Percentiles rank a stretch among this genome's conserved stretches.
phyloP scores from a whole-genome alignment of 306 rosid genomes.

The Castanospermum australe region DNA sequence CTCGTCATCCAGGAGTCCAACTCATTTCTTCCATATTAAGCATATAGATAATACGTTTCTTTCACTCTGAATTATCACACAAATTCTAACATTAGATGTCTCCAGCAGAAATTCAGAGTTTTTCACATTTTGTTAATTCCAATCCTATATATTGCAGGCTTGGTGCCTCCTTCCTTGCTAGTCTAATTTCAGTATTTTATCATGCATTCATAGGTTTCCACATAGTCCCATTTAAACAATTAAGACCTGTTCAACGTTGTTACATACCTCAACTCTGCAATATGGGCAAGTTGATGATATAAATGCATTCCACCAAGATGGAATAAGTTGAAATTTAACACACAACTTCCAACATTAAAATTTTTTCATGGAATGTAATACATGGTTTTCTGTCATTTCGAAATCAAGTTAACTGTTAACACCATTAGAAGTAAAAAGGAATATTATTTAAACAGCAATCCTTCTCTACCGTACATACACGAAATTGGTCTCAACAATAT shows the following conservation, averaged over 20 bases:
- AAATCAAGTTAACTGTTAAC: not conserved
- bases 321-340: not conserved
- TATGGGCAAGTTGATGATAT: not conserved
- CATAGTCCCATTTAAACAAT: not conserved
- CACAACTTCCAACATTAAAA: not conserved
- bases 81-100: constrained; percentile 1
- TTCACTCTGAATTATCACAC: not conserved
- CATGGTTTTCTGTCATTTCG: not conserved
- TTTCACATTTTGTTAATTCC: not conserved
- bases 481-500: not conserved
- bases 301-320: not conserved
- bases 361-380: constrained; percentile 4
- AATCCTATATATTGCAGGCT: not conserved
- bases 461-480: not conserved
- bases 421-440: not conserved
- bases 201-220: constrained; percentile 3
- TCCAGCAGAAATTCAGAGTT: not conserved
- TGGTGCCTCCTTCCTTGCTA: not conserved
- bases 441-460: not conserved
- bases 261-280: not conserved
- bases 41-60: not conserved
- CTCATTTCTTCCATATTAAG: constrained; percentile 3
- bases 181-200: not conserved
- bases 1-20: constrained; percentile 13
- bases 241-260: not conserved